phyloP scores from a whole-genome alignment of 345 rosid genomes.

The Camelina sativa region DNA sequence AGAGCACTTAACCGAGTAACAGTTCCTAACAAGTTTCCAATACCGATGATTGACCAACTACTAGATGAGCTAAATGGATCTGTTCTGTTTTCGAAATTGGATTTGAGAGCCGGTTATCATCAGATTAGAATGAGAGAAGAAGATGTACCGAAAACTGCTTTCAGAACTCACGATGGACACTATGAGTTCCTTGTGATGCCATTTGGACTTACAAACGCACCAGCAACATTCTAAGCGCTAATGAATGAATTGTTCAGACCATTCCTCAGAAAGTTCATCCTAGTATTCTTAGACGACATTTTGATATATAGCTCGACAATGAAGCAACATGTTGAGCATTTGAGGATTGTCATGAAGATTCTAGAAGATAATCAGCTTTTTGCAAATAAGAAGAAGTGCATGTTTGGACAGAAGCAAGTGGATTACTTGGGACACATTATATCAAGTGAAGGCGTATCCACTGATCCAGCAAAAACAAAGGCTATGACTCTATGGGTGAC shows the following conservation, averaged over 20 bases:
- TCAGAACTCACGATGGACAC: background rate
- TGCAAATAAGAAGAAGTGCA: background rate
- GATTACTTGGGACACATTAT: too few species aligned
- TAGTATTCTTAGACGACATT: background rate
- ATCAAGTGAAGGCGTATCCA: too few species aligned
- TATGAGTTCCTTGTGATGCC: background rate
- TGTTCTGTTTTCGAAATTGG: background rate
- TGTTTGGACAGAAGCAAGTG: too few species aligned
- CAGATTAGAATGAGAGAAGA: too few species aligned
- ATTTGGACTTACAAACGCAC: background rate
- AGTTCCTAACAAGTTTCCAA: too few species aligned
- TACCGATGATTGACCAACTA: background rate
- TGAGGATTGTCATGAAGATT: too few species aligned
- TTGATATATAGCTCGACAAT: background rate
- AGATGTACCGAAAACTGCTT: background rate
- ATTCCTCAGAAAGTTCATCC: background rate
- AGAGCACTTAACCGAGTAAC: too few species aligned
- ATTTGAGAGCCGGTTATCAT: background rate
- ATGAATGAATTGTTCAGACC: background rate
- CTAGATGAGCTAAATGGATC: background rate
- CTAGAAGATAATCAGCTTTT: too few species aligned
- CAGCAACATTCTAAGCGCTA: background rate
- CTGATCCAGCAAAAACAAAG: too few species aligned
- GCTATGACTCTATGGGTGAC: too few species aligned
- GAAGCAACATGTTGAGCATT: too few species aligned